Evolutionary conservation across 768 basidiomycete genomes (phyloP).

Genomic region (Austroboletus eburneus): DNA sequence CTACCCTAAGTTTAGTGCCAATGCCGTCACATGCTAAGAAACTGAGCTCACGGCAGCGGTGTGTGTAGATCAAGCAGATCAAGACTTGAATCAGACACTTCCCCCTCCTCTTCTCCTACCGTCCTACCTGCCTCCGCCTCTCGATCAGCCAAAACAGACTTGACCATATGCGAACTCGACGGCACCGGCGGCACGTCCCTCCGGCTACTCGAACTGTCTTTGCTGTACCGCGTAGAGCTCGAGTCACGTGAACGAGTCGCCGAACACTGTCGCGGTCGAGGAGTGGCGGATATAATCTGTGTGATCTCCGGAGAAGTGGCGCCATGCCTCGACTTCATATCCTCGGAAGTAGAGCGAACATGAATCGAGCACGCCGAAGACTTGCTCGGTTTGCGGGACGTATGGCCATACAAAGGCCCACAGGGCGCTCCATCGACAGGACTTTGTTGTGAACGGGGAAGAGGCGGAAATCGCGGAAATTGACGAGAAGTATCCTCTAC

Average conservation of each 20-base stretch:
- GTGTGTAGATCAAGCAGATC: conserved; percentile 70
- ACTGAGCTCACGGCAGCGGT: conserved; percentile 54
- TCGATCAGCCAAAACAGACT: neutral
- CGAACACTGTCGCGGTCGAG: conserved; percentile 31
- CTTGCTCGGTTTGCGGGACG: conserved; percentile 21
- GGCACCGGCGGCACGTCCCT: conserved; percentile 12
- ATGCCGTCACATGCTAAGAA: conserved; percentile 3
- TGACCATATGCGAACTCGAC: conserved; percentile 3
- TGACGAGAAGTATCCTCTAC: conserved; percentile 20
- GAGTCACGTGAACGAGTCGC: conserved; percentile 21
- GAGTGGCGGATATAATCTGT: conserved; percentile 37
- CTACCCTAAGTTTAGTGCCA: conserved; percentile 28
- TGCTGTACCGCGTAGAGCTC: conserved; percentile 14
- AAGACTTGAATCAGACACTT: conserved; percentile 59
- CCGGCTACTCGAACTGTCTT: conserved; percentile 10
- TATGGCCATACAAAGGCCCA: conserved; percentile 19
- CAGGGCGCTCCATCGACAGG: neutral
- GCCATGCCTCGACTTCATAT: conserved; percentile 7
- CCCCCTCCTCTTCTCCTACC: conserved; percentile 30
- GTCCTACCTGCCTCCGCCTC: neutral
- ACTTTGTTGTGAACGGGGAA: conserved; percentile 15
- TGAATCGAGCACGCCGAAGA: conserved; percentile 11
- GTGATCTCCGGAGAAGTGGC: conserved; percentile 37
- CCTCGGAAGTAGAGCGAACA: conserved; percentile 12
- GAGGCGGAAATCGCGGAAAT: conserved; percentile 27